Percentiles rank a stretch among this genome's conserved stretches.
Conservation (phyloP, 495 filamentous ascomycete species). For the Neurospora terricola region DNA sequence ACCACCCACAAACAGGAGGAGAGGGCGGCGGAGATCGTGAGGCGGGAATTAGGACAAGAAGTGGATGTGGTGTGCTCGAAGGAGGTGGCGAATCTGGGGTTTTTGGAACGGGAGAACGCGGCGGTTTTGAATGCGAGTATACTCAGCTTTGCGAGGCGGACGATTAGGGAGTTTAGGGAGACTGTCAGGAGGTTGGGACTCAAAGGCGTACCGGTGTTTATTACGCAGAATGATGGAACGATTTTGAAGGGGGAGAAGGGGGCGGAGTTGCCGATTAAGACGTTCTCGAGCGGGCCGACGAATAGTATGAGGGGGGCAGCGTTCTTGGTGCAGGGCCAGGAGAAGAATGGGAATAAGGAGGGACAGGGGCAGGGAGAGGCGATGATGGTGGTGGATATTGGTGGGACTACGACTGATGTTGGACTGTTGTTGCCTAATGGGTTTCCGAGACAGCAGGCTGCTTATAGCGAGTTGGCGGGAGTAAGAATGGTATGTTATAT, state of each 20-base stretch:
- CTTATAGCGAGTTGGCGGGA: conserved; percentile 33
- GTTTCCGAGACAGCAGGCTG: conserved; percentile 34
- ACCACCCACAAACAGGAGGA: conserved; percentile 38
- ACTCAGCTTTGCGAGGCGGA: conserved; percentile 37
- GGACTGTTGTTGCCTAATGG: conserved; percentile 32
- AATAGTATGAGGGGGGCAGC: conserved; percentile 50
- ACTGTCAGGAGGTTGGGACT: conserved; percentile 37
- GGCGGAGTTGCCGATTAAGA: conserved; percentile 40
- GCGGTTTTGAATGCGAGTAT: conserved; percentile 47
- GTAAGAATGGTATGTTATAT: conserved; percentile 24
- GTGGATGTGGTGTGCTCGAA: conserved; percentile 42
- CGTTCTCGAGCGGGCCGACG: conserved; percentile 45
- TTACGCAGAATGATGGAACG: conserved; percentile 49
- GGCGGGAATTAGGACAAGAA: conserved; percentile 13
- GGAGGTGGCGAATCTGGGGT: conserved; percentile 39
- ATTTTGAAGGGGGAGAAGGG: conserved; percentile 39
- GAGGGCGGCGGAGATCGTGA: conserved; percentile 33
- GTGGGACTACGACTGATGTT: conserved; percentile 41
- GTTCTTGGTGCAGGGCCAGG: conserved; percentile 27
- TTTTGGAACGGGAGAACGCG: conserved; percentile 48
- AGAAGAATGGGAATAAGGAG: neutral
- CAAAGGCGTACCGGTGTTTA: conserved; percentile 37
- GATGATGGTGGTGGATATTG: conserved; percentile 41
- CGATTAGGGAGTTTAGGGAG: conserved; percentile 37
- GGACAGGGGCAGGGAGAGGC: conserved; percentile 9